Conservation (phyloP, 106 monocot genomes). For the Dendrobium officinale region DNA sequence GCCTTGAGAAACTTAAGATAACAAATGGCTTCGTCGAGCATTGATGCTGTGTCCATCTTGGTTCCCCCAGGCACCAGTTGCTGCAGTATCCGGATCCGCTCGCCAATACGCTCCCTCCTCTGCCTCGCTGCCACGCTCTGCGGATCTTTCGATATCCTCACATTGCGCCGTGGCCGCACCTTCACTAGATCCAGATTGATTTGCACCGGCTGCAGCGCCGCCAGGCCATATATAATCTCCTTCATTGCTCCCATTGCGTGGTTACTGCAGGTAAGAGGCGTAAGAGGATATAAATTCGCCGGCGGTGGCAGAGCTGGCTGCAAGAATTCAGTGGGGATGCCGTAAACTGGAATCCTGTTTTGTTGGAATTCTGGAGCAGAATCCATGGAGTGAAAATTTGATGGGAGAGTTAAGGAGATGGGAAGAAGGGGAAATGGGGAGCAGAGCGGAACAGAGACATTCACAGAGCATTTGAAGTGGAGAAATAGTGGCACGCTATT, state of each 20-base stretch:
- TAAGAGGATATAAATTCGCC: too few species aligned
- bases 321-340: too few species aligned
- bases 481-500: too few species aligned
- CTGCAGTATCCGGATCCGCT: slow-evolving; percentile 35
- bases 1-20: slow-evolving; percentile 43
- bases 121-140: slow-evolving; percentile 46
- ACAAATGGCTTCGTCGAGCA: slow-evolving; percentile 19
- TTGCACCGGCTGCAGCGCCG: slow-evolving; percentile 6
- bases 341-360: too few species aligned
- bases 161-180: background rate
- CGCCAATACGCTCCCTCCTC: slow-evolving; percentile 35
- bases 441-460: too few species aligned
- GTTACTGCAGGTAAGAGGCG: too few species aligned
- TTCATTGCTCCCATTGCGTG: background rate
- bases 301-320: too few species aligned
- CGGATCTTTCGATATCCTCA: slow-evolving; percentile 14
- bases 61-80: slow-evolving; percentile 33
- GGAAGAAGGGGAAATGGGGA: too few species aligned
- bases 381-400: too few species aligned
- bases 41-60: slow-evolving; percentile 14
- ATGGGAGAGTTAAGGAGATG: too few species aligned
- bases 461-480: too few species aligned
- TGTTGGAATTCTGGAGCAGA: too few species aligned
- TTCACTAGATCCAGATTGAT: slow-evolving; percentile 9
- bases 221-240: slow-evolving; percentile 8